Evolutionary conservation across 805 yeast species (phyloP).

Genomic region (Candida vartiovaarae): DNA sequence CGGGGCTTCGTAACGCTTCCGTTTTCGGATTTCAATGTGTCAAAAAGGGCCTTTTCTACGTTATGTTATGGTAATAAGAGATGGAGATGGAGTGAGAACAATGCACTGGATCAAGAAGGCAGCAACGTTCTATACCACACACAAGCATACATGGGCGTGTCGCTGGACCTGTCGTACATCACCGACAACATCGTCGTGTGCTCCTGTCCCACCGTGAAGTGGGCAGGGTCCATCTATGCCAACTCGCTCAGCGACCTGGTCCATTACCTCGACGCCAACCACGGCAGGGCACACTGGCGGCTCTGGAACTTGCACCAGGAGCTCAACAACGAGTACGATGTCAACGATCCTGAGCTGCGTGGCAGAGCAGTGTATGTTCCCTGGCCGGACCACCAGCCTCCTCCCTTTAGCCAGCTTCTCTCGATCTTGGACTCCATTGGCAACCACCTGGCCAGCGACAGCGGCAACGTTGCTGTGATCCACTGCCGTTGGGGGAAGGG

Average conservation of each 20-base stretch:
- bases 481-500: slow-evolving; percentile 95
- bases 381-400: slow-evolving; percentile 74
- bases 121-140: not conserved
- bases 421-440: slow-evolving; percentile 38
- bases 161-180: slow-evolving; percentile 62
- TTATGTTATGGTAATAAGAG: too few relatives aligned
- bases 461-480: slow-evolving; percentile 49
- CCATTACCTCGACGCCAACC: slow-evolving; percentile 36
- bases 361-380: slow-evolving; percentile 30
- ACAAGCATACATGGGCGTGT: slow-evolving; percentile 8
- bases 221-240: slow-evolving; percentile 39
- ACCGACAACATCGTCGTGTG: slow-evolving; percentile 61
- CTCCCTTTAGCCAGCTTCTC: slow-evolving; percentile 50
- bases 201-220: slow-evolving; percentile 59
- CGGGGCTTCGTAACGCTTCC: too few relatives aligned
- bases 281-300: slow-evolving; percentile 50
- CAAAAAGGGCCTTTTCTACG: too few relatives aligned
- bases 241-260: slow-evolving; percentile 47
- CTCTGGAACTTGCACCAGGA: slow-evolving; percentile 70
- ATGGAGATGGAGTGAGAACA: too few relatives aligned
- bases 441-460: slow-evolving; percentile 29
- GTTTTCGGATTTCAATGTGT: too few relatives aligned
- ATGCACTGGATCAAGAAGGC: not conserved
- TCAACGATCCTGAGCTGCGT: slow-evolving; percentile 1
- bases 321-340: slow-evolving; percentile 33